Evolutionary conservation across 2,329 filamentous ascomycete species (phyloP).

Genomic region (Epichloe coenophiala): DNA sequence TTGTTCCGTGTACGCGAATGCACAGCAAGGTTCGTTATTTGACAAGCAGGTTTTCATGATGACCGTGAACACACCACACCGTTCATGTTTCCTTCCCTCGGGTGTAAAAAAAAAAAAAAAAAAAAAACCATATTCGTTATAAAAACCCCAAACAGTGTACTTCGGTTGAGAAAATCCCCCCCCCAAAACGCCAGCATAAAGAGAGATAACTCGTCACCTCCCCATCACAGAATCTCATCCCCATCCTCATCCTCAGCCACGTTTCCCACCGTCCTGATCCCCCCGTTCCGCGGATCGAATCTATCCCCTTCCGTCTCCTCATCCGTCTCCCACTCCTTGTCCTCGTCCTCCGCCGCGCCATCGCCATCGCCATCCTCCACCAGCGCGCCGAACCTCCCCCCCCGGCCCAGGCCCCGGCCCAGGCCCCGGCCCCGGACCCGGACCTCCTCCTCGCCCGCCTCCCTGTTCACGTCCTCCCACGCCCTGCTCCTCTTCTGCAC

Average conservation of each 20-base stretch:
- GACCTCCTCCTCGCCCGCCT: conserved; percentile 11
- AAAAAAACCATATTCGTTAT: not conserved
- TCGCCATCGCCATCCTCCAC: conserved; percentile 8
- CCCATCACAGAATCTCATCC: conserved; percentile 1
- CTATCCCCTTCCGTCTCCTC: conserved; percentile 17
- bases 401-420: not conserved
- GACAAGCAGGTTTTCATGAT: too few relatives aligned
- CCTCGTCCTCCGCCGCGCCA: conserved; percentile 13
- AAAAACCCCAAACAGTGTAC: not conserved
- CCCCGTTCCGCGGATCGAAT: not conserved
- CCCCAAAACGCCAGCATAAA: not conserved
- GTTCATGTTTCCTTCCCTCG: too few relatives aligned
- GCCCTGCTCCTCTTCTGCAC: conserved; percentile 36
- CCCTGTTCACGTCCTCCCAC: conserved; percentile 46
- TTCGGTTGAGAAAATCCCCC: too few relatives aligned
- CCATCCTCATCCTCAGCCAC: conserved; percentile 1
- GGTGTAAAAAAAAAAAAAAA: too few relatives aligned
- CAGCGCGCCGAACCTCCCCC: conserved; percentile 7
- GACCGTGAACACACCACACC: too few relatives aligned
- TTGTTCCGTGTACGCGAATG: too few relatives aligned
- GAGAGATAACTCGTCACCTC: too few relatives aligned
- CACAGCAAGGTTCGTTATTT: too few relatives aligned
- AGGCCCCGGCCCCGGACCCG: conserved; percentile 1
- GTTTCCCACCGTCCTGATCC: not conserved
- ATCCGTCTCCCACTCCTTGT: conserved; percentile 18